Percentiles rank a stretch among this genome's conserved stretches.
phyloP scores from a whole-genome alignment of 371 early-diverging fungal species.

The Mucor irregularis region DNA sequence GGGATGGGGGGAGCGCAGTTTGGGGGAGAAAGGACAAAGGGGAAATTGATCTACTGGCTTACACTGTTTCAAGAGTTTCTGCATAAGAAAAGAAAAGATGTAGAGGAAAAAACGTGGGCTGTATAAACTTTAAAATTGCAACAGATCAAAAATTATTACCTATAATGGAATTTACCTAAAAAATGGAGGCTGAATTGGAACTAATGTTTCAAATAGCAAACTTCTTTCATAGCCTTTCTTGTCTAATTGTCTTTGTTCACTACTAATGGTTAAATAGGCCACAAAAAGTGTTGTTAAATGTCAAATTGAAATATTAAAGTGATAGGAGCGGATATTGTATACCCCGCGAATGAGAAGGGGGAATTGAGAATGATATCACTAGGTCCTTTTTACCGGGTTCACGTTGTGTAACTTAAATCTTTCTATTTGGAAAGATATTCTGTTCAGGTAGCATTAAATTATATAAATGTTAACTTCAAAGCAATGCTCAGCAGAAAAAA shows the following conservation, averaged over 20 bases:
- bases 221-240: too few relatives aligned
- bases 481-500: conserved; percentile 3
- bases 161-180: too few relatives aligned
- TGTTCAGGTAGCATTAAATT: neutral
- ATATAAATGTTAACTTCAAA: neutral
- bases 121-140: neutral
- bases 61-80: too few relatives aligned
- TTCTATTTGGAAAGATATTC: neutral
- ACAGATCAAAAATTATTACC: conserved; percentile 4
- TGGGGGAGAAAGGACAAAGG: too few relatives aligned
- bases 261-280: too few relatives aligned
- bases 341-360: neutral
- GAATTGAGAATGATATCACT: conserved; percentile 10
- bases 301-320: neutral
- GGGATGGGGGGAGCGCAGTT: too few relatives aligned
- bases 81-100: too few relatives aligned
- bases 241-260: too few relatives aligned
- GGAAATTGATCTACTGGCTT: too few relatives aligned
- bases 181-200: too few relatives aligned
- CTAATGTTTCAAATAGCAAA: too few relatives aligned
- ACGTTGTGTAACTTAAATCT: neutral
- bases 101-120: neutral
- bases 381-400: conserved; percentile 10
- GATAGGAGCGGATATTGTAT: neutral
- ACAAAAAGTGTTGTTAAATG: neutral